phyloP scores from a whole-genome alignment of 2,329 filamentous ascomycete genomes.

The Anthostomella pinea region DNA sequence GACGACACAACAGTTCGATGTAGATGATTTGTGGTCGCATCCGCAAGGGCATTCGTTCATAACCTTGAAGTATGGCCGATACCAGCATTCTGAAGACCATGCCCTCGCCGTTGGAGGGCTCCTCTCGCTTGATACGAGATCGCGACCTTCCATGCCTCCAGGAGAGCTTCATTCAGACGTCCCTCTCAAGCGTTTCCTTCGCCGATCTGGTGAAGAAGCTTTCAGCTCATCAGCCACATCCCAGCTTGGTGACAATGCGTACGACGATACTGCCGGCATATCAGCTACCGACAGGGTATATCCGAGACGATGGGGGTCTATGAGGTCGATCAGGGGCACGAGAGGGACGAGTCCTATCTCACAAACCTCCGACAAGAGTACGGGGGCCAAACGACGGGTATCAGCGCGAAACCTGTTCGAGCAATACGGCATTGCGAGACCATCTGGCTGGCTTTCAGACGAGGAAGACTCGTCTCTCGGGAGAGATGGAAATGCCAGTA shows the following conservation, averaged over 20 bases:
- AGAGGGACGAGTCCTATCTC: slow-evolving; percentile 14
- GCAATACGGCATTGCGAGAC: slow-evolving; percentile 44
- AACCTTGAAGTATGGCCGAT: slow-evolving; percentile 21
- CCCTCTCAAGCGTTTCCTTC: too few relatives aligned
- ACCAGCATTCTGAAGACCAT: slow-evolving; percentile 24
- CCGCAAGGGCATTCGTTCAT: slow-evolving; percentile 29
- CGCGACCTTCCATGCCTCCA: background rate
- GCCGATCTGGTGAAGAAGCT: too few relatives aligned
- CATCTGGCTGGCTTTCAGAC: slow-evolving; percentile 46
- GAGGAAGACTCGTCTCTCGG: slow-evolving; percentile 31
- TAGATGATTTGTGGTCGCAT: slow-evolving; percentile 22
- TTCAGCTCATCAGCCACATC: too few relatives aligned
- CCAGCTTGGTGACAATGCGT: too few relatives aligned
- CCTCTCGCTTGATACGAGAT: slow-evolving; percentile 4
- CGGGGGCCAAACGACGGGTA: slow-evolving; percentile 35
- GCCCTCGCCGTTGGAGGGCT: slow-evolving; percentile 9
- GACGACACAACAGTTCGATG: slow-evolving; percentile 15
- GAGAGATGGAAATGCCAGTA: slow-evolving; percentile 33
- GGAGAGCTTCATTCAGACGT: slow-evolving; percentile 7
- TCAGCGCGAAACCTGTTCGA: slow-evolving; percentile 48
- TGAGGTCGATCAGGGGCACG: slow-evolving; percentile 1
- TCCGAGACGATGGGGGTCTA: too few relatives aligned
- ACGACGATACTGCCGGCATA: too few relatives aligned
- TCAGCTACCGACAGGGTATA: too few relatives aligned
- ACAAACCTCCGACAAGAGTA: slow-evolving; percentile 23